Evolutionary conservation across 768 basidiomycete genomes (phyloP).

Genomic region (Flagelloscypha sp.): DNA sequence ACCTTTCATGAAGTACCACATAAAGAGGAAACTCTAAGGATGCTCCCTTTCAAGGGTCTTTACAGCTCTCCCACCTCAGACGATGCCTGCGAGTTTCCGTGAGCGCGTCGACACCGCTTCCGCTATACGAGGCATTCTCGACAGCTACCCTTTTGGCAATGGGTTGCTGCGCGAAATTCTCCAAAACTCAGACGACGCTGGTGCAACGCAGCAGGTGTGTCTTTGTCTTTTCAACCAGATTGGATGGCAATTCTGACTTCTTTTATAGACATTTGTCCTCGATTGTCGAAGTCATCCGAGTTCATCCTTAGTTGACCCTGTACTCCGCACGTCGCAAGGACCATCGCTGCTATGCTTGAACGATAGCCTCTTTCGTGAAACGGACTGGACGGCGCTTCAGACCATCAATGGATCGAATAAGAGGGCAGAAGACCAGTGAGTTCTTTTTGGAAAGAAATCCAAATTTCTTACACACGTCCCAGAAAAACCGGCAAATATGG

Average conservation of each 20-base stretch:
- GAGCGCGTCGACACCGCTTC: slow-evolving; percentile 7
- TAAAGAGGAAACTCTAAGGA: too few relatives aligned
- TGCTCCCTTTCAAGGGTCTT: too few relatives aligned
- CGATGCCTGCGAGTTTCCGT: slow-evolving; percentile 8
- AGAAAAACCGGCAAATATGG: slow-evolving; percentile 50
- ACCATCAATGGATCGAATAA: slow-evolving; percentile 40
- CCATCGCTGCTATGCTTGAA: slow-evolving; percentile 42
- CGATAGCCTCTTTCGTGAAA: slow-evolving; percentile 29
- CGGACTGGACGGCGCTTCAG: slow-evolving; percentile 37
- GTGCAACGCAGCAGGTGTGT: slow-evolving; percentile 35
- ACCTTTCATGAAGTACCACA: too few relatives aligned
- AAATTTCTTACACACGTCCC: slow-evolving; percentile 2
- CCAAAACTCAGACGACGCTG: slow-evolving; percentile 45
- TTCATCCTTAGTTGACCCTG: slow-evolving; percentile 16
- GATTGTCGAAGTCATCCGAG: slow-evolving; percentile 27
- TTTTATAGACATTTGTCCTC: slow-evolving; percentile 31
- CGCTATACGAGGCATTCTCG: slow-evolving; percentile 22
- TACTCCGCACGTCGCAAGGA: slow-evolving; percentile 26
- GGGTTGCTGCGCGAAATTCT: slow-evolving; percentile 37
- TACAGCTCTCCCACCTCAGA: too few relatives aligned
- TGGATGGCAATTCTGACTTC: neutral
- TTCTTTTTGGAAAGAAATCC: slow-evolving; percentile 1
- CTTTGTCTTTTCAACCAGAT: neutral
- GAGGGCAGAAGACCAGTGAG: slow-evolving; percentile 33
- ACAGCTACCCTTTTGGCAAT: slow-evolving; percentile 36